phyloP scores from a whole-genome alignment of 2,329 filamentous ascomycete genomes.

The Fusarium odoratissimum region DNA sequence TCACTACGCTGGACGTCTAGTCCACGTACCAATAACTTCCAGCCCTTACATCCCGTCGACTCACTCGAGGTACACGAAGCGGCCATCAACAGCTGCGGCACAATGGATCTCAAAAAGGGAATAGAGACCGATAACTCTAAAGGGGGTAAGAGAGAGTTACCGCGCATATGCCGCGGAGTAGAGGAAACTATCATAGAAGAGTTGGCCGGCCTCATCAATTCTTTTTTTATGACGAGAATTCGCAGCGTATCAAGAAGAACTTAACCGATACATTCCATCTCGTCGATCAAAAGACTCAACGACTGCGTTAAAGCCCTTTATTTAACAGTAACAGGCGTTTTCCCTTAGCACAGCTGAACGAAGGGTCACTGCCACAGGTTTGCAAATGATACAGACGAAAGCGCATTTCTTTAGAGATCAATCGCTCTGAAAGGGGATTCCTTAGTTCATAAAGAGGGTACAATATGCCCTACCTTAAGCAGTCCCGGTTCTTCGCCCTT shows the following conservation, averaged over 20 bases:
- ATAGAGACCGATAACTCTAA: background rate
- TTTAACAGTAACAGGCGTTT: background rate
- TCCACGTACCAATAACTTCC: background rate
- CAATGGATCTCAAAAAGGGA: too few species aligned
- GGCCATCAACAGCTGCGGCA: background rate
- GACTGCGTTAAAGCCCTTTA: background rate
- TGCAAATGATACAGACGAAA: background rate
- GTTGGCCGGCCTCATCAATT: background rate
- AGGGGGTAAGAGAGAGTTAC: background rate
- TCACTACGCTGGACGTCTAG: background rate
- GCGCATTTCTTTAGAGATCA: background rate
- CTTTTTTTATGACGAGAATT: rapidly evolving
- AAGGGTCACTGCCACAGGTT: too few species aligned
- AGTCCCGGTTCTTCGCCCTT: too few species aligned
- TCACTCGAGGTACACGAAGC: too few species aligned
- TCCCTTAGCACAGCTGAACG: background rate
- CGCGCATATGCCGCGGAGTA: background rate
- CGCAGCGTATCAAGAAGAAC: background rate
- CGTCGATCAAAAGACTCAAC: background rate
- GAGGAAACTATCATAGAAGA: background rate
- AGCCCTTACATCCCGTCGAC: background rate
- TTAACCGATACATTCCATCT: background rate
- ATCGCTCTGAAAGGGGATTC: background rate
- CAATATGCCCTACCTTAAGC: too few species aligned
- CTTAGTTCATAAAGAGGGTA: too few species aligned